phyloP scores from a whole-genome alignment of 768 basidiomycete genomes.

The Pisolithus marmoratus region DNA sequence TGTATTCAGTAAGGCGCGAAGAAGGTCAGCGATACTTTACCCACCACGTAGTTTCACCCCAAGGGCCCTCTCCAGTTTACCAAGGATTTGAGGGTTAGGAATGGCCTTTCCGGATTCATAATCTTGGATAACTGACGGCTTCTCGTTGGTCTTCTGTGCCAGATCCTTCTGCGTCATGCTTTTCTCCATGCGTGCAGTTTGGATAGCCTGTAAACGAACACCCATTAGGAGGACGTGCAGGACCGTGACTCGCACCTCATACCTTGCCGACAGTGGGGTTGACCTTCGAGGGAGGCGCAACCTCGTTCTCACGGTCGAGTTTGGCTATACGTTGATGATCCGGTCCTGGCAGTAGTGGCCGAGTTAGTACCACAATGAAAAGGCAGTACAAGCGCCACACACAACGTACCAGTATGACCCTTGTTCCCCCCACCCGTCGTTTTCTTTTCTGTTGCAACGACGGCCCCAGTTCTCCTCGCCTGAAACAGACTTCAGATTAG shows the following conservation, averaged over 20 bases:
- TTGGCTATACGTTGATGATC: slow-evolving; percentile 94
- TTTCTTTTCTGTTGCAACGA: slow-evolving; percentile 83
- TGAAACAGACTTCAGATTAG: slow-evolving; percentile 22
- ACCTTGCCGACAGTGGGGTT: slow-evolving; percentile 68
- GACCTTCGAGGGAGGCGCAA: slow-evolving; percentile 86
- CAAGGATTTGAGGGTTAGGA: slow-evolving; percentile 80
- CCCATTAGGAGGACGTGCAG: neutral
- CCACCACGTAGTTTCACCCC: slow-evolving; percentile 86
- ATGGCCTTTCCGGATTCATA: slow-evolving; percentile 87
- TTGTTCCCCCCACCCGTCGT: slow-evolving; percentile 65
- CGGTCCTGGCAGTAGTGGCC: slow-evolving; percentile 48
- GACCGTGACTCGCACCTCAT: slow-evolving; percentile 13
- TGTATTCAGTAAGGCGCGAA: neutral
- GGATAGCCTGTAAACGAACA: slow-evolving; percentile 57
- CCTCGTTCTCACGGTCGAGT: slow-evolving; percentile 92
- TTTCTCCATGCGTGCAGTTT: slow-evolving; percentile 70
- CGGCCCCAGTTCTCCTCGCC: slow-evolving; percentile 73
- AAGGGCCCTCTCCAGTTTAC: slow-evolving; percentile 81
- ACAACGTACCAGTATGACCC: slow-evolving; percentile 57
- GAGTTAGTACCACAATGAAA: neutral
- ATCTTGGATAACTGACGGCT: slow-evolving; percentile 81
- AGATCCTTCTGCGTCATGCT: slow-evolving; percentile 88
- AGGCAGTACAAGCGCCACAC: neutral
- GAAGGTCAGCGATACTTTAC: slow-evolving; percentile 11
- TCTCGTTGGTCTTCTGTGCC: slow-evolving; percentile 91